Conservation (phyloP, 257 asterid genomes). For the Verbascum thapsus region DNA sequence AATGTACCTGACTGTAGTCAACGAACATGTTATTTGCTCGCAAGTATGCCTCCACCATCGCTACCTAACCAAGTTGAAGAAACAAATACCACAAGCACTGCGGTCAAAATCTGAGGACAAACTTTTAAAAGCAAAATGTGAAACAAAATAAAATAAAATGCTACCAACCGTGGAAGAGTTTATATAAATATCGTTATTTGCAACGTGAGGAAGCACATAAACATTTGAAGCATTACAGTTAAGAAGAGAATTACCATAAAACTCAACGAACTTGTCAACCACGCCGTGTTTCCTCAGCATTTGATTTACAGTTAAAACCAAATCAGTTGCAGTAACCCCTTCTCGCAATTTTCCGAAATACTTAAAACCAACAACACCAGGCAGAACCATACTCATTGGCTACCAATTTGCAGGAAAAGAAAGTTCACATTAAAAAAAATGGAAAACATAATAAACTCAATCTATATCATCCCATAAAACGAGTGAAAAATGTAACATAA, state of each 20-base stretch:
- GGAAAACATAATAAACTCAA: background rate
- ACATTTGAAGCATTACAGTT: background rate
- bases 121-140: too few relatives aligned
- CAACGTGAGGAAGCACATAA: slow-evolving; percentile 21
- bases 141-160: background rate
- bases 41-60: too few relatives aligned
- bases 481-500: background rate
- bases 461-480: background rate
- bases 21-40: too few relatives aligned
- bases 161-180: slow-evolving; percentile 44
- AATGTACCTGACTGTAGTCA: too few relatives aligned
- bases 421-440: background rate
- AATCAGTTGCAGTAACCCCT: slow-evolving; percentile 94
- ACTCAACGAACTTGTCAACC: slow-evolving; percentile 87
- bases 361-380: slow-evolving; percentile 89
- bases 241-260: slow-evolving; percentile 53
- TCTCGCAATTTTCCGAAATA: slow-evolving; percentile 67
- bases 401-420: slow-evolving; percentile 32
- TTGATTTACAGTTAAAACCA: slow-evolving; percentile 91
- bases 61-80: too few relatives aligned
- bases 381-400: slow-evolving; percentile 98
- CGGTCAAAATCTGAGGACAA: too few relatives aligned
- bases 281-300: slow-evolving; percentile 90
- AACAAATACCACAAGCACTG: too few relatives aligned
- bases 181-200: background rate